Evolutionary conservation across 2,329 filamentous ascomycete genomes (phyloP), one percentile per base, ranked within the genome.

Genomic region (Pyrenochaeta sp.): DNA sequence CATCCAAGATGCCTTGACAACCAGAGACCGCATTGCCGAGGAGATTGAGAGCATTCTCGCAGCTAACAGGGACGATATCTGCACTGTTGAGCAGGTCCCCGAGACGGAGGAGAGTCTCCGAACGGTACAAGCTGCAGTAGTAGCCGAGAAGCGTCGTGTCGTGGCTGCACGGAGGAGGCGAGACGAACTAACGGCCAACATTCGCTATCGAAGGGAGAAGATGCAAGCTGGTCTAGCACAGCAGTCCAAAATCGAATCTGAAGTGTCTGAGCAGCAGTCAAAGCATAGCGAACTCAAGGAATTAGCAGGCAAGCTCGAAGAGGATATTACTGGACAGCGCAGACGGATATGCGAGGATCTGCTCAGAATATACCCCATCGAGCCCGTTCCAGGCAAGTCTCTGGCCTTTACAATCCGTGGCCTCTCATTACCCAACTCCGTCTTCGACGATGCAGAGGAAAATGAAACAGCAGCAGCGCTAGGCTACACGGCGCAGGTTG

Each of bases 261-360:
- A 91, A 61, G 84, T 95, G 6, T 77, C 81, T 11, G 82, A 87
- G 58, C 88, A 68, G 6, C 51, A 51, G 14, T 58, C 69, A 15
- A 63, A 57, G 54, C 72, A 65, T 86, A 7, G 78, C 80, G 42
- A 83, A 0, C 87, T 85, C 11, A 81, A 81, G 31, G 75, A 79
- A 4, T 78, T 88, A 1, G 75, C 90, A 0, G 79, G 81, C 3
- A 76, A 82, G 42, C 87, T 85, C 0, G 81, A 82, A 36, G 86
- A 89, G 45, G 85, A 87, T 17, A 89, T 92, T n/a, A 86, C 84
- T 52, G 91, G 90, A n/a, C 95, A 98, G 74, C 86, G 93, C 18
- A 87, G 93, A 12, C 89, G 95, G 31, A 91, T 98, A 49, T 93
- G 92, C 73, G 88, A 95, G 61, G 92, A 97, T 60, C 81, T 99